Evolutionary conservation across 371 early-diverging fungal genomes (phyloP).

Genomic region (Catenaria anguillulae): DNA sequence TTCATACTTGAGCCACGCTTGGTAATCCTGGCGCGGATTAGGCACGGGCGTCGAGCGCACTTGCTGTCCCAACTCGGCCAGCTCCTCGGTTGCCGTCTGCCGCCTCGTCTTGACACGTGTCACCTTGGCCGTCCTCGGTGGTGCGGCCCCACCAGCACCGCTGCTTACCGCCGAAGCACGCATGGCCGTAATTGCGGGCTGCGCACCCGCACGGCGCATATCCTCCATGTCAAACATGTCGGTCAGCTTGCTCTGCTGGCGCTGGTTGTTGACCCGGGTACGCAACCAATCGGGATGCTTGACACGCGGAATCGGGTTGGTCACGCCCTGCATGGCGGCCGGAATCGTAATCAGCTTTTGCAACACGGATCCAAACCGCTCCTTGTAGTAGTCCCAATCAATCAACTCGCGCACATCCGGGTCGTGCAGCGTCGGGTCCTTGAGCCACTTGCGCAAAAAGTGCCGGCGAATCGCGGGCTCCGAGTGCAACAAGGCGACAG

Average conservation of each 20-base stretch:
- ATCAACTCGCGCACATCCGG: constrained; percentile 81
- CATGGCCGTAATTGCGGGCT: constrained; percentile 7
- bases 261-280: constrained; percentile 51
- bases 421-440: constrained; percentile 45
- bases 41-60: constrained; percentile 21
- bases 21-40: constrained; percentile 27
- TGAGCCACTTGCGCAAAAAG: constrained; percentile 89
- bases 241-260: constrained; percentile 70
- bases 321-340: constrained; percentile 90
- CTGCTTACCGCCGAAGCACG: not conserved
- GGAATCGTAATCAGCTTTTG: constrained; percentile 98
- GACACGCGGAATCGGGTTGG: constrained; percentile 87
- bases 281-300: constrained; percentile 89
- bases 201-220: constrained; percentile 20
- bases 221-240: constrained; percentile 71
- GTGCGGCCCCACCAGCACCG: no score
- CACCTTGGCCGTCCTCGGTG: not conserved
- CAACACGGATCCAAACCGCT: constrained; percentile 89
- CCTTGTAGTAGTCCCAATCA: constrained; percentile 98
- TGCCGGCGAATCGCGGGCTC: constrained; percentile 62
- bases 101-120: not conserved
- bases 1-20: constrained; percentile 45
- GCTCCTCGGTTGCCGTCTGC: not conserved
- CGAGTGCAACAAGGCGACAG: constrained; percentile 88
- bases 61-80: not conserved